These are phyloP conservation scores for Gigaspora rosea DNA, from an alignment of 192 early-diverging fungal species.

Conservation along the genomic window DNA sequence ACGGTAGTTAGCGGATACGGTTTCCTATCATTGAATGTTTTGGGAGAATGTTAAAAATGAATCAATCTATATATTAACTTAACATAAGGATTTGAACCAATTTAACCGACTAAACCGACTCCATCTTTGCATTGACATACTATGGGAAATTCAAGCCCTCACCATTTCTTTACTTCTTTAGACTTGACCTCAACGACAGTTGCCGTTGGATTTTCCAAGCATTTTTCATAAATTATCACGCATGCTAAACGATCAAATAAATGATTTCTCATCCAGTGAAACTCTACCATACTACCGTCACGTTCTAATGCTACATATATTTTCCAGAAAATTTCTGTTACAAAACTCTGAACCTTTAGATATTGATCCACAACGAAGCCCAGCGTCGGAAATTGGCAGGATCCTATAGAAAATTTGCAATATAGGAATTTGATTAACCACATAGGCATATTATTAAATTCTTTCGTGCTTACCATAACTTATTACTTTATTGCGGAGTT, in stretches of 20 bases:
- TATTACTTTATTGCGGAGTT: slow-evolving; percentile 61
- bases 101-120: too few species aligned
- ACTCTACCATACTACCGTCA: slow-evolving; percentile 54
- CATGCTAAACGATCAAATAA: slow-evolving; percentile 78
- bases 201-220: slow-evolving; percentile 56
- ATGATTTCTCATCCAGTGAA: slow-evolving; percentile 72
- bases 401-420: slow-evolving; percentile 51
- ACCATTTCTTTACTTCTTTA: slow-evolving; percentile 83
- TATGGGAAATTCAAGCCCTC: background rate
- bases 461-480: slow-evolving; percentile 70
- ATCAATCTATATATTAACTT: too few species aligned
- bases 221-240: slow-evolving; percentile 73
- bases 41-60: too few species aligned
- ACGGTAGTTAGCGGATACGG: slow-evolving; percentile 93
- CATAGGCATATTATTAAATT: too few species aligned
- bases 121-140: too few species aligned
- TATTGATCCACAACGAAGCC: slow-evolving; percentile 94
- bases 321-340: slow-evolving; percentile 90
- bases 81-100: too few species aligned
- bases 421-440: background rate
- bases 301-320: slow-evolving; percentile 65
- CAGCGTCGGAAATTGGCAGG: slow-evolving; percentile 96
- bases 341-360: slow-evolving; percentile 72
- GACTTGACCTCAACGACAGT: slow-evolving; percentile 58
- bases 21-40: slow-evolving; percentile 51